Percentiles rank a stretch among this genome's conserved stretches.
These are phyloP conservation scores for Backusella westeae DNA, from an alignment of 192 early-diverging fungal species.

Conservation along the genomic window DNA sequence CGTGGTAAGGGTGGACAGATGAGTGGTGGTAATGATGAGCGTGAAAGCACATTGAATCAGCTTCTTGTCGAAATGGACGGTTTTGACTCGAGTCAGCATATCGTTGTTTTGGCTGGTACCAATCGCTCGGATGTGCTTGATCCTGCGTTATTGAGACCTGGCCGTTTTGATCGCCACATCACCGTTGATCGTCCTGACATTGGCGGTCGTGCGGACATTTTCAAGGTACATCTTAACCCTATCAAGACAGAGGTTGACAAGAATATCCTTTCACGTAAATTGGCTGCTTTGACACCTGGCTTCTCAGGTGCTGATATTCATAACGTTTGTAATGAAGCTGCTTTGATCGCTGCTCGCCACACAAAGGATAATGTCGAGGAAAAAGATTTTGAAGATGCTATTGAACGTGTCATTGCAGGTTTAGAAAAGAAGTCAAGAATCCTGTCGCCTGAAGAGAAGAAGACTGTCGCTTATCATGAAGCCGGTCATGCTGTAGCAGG, in stretches of 20 bases:
- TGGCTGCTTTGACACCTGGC: conserved; percentile 95
- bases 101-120: conserved; percentile 97
- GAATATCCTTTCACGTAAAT: conserved; percentile 73
- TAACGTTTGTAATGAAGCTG: conserved; percentile 99
- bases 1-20: conserved; percentile 80
- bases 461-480: conserved; percentile 98
- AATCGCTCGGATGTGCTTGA: conserved; percentile 97
- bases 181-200: conserved; percentile 95
- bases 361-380: conserved; percentile 71
- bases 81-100: conserved; percentile 82
- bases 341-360: conserved; percentile 90
- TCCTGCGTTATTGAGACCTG: conserved; percentile 93
- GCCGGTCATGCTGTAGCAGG: conserved; percentile 98
- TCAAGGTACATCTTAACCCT: conserved; percentile 92
- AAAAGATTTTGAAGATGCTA: conserved; percentile 94
- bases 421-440: conserved; percentile 98
- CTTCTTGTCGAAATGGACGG: conserved; percentile 99
- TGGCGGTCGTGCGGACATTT: conserved; percentile 92
- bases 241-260: conserved; percentile 86
- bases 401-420: conserved; percentile 97
- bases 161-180: conserved; percentile 98
- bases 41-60: conserved; percentile 96
- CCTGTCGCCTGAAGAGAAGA: conserved; percentile 95
- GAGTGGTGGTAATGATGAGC: conserved; percentile 93
- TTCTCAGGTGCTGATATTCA: conserved; percentile 97